Percentiles rank a stretch among this genome's conserved stretches.
Conservation (phyloP, 2,329 filamentous ascomycete genomes). For the Tolypocladium pustulatum region DNA sequence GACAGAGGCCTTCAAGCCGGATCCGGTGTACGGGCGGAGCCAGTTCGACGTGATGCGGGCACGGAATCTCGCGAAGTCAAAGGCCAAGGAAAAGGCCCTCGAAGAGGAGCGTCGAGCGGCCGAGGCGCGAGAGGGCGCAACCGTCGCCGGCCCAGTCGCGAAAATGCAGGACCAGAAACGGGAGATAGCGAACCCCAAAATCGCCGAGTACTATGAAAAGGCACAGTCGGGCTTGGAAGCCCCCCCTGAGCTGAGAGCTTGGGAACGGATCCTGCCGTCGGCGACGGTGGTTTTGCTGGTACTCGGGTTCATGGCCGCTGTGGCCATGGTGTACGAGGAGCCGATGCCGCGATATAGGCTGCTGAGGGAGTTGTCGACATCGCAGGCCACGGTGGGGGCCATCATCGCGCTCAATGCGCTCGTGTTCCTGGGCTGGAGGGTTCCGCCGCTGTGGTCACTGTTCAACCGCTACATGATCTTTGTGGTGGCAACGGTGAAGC, state of each 20-base stretch:
- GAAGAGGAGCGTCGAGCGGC: slow-evolving; percentile 29
- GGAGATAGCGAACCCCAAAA: slow-evolving; percentile 25
- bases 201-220: slow-evolving; percentile 28
- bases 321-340: slow-evolving; percentile 41
- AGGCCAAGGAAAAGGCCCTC: slow-evolving; percentile 33
- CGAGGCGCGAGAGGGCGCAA: slow-evolving; percentile 28
- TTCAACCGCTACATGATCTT: slow-evolving; percentile 61
- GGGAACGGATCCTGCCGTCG: slow-evolving; percentile 46
- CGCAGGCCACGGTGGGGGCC: slow-evolving; percentile 51
- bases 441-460: slow-evolving; percentile 53
- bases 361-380: slow-evolving; percentile 49
- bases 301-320: slow-evolving; percentile 29
- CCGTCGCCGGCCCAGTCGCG: slow-evolving; percentile 28
- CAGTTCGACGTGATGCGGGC: slow-evolving; percentile 47
- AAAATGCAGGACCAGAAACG: slow-evolving; percentile 26
- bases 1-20: slow-evolving; percentile 16
- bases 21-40: slow-evolving; percentile 48
- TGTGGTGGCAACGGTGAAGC: slow-evolving; percentile 52
- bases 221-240: slow-evolving; percentile 40
- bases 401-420: slow-evolving; percentile 50
- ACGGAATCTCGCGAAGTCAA: slow-evolving; percentile 36
- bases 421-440: slow-evolving; percentile 48
- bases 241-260: slow-evolving; percentile 37
- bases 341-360: slow-evolving; percentile 41
- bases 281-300: slow-evolving; percentile 35